Conservation (phyloP, 2,329 filamentous ascomycete genomes). For the Aureobasidium sp. region DNA sequence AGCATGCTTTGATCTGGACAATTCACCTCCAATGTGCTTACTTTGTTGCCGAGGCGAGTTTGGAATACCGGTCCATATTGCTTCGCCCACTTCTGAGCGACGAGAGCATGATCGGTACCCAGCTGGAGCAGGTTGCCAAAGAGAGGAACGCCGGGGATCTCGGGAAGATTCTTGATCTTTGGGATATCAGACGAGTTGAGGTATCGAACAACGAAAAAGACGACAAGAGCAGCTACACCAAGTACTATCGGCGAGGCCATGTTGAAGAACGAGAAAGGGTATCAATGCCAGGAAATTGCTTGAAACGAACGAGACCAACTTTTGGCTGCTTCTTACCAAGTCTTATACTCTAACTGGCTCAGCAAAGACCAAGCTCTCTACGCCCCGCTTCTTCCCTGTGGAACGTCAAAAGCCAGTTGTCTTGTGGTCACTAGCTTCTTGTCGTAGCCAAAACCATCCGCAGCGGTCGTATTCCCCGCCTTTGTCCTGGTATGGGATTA, state of each 20-base stretch:
- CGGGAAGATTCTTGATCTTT: slow-evolving; percentile 43
- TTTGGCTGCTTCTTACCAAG: slow-evolving; percentile 7
- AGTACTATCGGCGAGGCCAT: slow-evolving; percentile 33
- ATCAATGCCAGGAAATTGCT: background rate
- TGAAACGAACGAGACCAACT: background rate
- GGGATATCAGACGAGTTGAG: slow-evolving; percentile 42
- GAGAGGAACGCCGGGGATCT: slow-evolving; percentile 41
- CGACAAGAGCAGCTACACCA: slow-evolving; percentile 34
- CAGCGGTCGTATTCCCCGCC: background rate
- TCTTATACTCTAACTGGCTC: slow-evolving; percentile 10
- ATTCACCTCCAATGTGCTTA: slow-evolving; percentile 27
- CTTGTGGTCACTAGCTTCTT: background rate
- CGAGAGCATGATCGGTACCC: slow-evolving; percentile 40
- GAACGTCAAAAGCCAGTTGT: background rate
- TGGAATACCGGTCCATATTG: slow-evolving; percentile 46
- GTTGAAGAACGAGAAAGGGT: background rate
- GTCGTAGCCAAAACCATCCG: background rate
- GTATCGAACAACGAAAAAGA: slow-evolving; percentile 35
- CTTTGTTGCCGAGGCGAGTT: slow-evolving; percentile 57
- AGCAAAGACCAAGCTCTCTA: background rate
- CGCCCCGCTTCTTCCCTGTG: background rate
- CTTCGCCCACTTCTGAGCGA: slow-evolving; percentile 40
- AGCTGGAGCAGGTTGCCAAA: slow-evolving; percentile 42
- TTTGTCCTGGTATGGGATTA: background rate
- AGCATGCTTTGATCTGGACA: background rate